Evolutionary conservation across 495 filamentous ascomycete genomes (phyloP), one percentile per base, ranked within the genome.

Genomic region (Immersiella caudata): DNA sequence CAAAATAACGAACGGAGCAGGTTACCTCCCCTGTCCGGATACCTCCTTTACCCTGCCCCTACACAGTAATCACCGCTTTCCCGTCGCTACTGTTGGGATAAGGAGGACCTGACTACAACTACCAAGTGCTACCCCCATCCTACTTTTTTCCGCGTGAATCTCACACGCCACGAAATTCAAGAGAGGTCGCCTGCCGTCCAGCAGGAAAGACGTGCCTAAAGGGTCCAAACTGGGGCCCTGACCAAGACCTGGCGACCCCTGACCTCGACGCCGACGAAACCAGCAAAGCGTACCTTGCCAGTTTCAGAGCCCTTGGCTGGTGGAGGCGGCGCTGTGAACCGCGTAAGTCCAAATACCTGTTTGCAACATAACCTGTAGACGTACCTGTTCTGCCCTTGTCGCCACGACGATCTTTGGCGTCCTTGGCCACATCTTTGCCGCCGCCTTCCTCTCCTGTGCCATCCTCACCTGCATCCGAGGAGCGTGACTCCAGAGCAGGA

Each of bases 191-290:
- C 8, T 3, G 51, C n/a, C 8, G 3, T 55, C 2, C 56, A 26
- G 0, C 12, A 40, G 8, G 16, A 18, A 40, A 0, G 24, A 22
- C 21, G 40, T 60, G 35, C 70, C 62, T 80, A 82, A 20, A 90
- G 71, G 27, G 85, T 80, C 87, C 91, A 99, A n/a, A 97, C 92
- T 18, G 96, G 93, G 49, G 95, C 90, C 81, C 97, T 97, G 21
- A 90, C 83, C 73, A 99, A 79, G 62, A 97, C 90, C 75, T 90
- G 92, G 70, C 90, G 83, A 1, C 91, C 90, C 66, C 93, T 82
- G 7, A 98, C 92, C 77, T 97, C 92, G 9, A 96, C 90, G 0
- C 87, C 89, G 55, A 97, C 80, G 73, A 97, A 97, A 1, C 90
- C 90, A 21, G 94, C 88, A 74, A 97, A 89, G 27, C 95, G 85